Conservation (phyloP, 2,329 filamentous ascomycete species). For the Nemania sp. region DNA sequence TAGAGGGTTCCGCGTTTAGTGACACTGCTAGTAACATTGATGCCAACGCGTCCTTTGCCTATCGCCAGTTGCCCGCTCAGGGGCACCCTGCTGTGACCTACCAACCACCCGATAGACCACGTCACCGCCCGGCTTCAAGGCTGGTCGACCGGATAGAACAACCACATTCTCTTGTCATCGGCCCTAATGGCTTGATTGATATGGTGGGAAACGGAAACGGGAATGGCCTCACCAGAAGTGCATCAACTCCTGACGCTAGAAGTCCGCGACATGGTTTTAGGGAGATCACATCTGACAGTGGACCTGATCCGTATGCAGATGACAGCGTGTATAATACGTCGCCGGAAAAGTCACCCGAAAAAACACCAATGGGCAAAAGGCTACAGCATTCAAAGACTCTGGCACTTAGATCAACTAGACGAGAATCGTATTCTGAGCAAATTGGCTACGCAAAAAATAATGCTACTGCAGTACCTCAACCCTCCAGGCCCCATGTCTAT, state of each 20-base stretch:
- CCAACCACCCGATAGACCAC: conserved; percentile 33
- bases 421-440: conserved; percentile 34
- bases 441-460: conserved; percentile 24
- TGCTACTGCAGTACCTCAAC: conserved; percentile 23
- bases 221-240: conserved; percentile 35
- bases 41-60: conserved; percentile 28
- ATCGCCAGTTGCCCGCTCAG: conserved; percentile 30
- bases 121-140: conserved; percentile 31
- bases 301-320: conserved; percentile 32
- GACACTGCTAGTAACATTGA: conserved; percentile 40
- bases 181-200: conserved; percentile 37
- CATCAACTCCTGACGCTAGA: conserved; percentile 39
- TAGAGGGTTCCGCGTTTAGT: conserved; percentile 41
- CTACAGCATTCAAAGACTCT: conserved; percentile 33
- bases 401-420: conserved; percentile 29
- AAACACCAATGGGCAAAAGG: conserved; percentile 35
- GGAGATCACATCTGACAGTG: conserved; percentile 27
- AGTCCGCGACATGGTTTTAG: conserved; percentile 30
- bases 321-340: conserved; percentile 35
- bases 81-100: conserved; percentile 25
- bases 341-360: conserved; percentile 39
- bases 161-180: conserved; percentile 35
- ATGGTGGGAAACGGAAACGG: conserved; percentile 28
- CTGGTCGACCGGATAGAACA: conserved; percentile 26
- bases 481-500: conserved; percentile 28